Conservation (phyloP, 2,329 filamentous ascomycete genomes). For the Trichoderma atrobrunneum region DNA sequence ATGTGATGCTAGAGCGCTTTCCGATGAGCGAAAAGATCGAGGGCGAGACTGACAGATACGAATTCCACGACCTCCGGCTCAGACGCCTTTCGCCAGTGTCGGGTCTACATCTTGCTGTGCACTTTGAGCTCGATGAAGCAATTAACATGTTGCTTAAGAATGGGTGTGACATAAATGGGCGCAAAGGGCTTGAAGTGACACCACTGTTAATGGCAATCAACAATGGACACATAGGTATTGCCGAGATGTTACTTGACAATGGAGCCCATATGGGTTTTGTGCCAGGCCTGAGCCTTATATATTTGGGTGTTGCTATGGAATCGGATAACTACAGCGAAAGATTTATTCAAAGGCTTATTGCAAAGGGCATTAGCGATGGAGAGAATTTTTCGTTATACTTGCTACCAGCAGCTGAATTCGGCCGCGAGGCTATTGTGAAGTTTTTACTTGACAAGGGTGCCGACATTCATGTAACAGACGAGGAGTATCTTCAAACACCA, state of each 20-base stretch:
- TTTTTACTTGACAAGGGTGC: background rate
- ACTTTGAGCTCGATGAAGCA: background rate
- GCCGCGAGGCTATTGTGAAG: background rate
- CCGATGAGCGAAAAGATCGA: no score
- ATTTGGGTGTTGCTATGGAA: background rate
- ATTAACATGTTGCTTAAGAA: background rate
- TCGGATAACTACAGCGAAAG: background rate
- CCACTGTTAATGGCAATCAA: background rate
- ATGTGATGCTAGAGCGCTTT: background rate
- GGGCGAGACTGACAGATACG: no score
- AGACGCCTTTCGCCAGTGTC: background rate
- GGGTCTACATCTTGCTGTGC: background rate
- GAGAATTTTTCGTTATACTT: background rate
- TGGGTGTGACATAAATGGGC: background rate
- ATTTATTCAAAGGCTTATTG: background rate
- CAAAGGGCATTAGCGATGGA: background rate
- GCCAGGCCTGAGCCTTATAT: accelerated
- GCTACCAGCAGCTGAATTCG: accelerated
- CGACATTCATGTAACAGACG: background rate
- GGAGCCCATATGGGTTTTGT: background rate
- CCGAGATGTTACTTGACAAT: background rate
- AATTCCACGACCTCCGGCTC: no score
- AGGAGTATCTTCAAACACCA: background rate
- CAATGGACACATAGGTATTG: background rate
- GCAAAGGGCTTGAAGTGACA: background rate